These are phyloP conservation scores for Eustoma russellianum DNA, from an alignment of 257 asterid genomes.

Conservation along the genomic window DNA sequence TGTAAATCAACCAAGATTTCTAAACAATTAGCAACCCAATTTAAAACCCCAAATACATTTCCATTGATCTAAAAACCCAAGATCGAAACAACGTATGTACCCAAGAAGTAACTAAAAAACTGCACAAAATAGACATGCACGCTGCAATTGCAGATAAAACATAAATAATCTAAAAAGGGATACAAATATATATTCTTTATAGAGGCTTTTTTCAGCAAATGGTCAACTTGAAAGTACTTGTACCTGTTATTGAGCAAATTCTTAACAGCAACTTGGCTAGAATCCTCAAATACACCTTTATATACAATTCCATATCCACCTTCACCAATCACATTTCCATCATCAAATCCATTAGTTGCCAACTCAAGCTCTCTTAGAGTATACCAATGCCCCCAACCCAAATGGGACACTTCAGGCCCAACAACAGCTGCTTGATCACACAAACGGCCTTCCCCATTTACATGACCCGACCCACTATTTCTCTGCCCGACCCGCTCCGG, in stretches of 20 bases:
- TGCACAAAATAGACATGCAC: constrained; percentile 5
- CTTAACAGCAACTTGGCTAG: constrained; percentile 60
- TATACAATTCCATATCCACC: constrained; percentile 97
- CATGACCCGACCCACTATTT: constrained; percentile 38
- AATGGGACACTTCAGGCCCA: constrained; percentile 82
- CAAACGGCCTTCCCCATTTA: constrained; percentile 42
- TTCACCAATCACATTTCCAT: constrained; percentile 88
- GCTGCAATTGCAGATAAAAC: constrained; percentile 10
- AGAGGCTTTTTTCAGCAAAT: background rate
- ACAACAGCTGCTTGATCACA: constrained; percentile 27
- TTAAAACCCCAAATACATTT: too few relatives aligned
- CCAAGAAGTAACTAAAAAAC: background rate
- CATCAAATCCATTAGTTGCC: constrained; percentile 53
- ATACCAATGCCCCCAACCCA: constrained; percentile 99
- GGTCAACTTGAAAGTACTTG: constrained; percentile 4
- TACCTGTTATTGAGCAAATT: constrained; percentile 91
- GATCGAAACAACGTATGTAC: background rate
- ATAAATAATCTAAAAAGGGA: background rate
- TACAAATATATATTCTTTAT: too few relatives aligned
- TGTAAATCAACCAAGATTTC: too few relatives aligned
- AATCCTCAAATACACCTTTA: constrained; percentile 52
- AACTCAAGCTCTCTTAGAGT: constrained; percentile 78
- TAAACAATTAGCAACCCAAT: too few relatives aligned
- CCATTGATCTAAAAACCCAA: constrained; percentile 1
- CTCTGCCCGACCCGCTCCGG: constrained; percentile 37